These are phyloP conservation scores for Fusarium dimerum DNA, from an alignment of 2,329 filamentous ascomycete species.

Conservation along the genomic window DNA sequence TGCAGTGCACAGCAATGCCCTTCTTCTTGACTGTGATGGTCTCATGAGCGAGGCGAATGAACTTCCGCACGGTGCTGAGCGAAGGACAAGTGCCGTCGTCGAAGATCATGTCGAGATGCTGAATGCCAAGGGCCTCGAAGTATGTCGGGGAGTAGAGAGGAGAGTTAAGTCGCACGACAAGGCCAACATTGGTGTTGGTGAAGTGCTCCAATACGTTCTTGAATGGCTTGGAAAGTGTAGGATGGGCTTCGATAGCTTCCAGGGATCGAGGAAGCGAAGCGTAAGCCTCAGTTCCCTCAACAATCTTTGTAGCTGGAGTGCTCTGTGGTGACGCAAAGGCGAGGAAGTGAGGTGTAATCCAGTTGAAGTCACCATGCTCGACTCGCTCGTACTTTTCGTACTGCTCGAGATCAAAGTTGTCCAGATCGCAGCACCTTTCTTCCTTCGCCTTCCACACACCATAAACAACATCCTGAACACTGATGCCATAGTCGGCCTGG, in stretches of 20 bases:
- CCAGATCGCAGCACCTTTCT: constrained; percentile 84
- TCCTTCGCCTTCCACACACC: constrained; percentile 99
- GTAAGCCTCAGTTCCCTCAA: constrained; percentile 72
- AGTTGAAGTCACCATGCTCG: constrained; percentile 99
- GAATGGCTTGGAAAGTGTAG: constrained; percentile 79
- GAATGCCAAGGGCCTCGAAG: constrained; percentile 92
- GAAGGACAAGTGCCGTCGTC: constrained; percentile 96
- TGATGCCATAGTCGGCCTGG: constrained; percentile 94
- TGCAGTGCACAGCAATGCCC: constrained; percentile 97
- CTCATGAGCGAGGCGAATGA: constrained; percentile 91
- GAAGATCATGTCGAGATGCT: constrained; percentile 99
- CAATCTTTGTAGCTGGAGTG: constrained; percentile 71
- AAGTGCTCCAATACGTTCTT: constrained; percentile 96
- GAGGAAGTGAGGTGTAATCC: constrained; percentile 92
- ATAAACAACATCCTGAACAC: constrained; percentile 96
- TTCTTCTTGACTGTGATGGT: constrained; percentile 90
- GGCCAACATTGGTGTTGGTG: constrained; percentile 79
- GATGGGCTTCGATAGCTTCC: constrained; percentile 69
- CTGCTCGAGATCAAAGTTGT: constrained; percentile 94
- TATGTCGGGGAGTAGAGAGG: constrained; percentile 96
- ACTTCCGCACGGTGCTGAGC: constrained; percentile 85
- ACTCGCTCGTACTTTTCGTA: constrained; percentile 96
- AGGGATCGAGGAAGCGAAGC: constrained; percentile 73
- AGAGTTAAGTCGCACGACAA: constrained; percentile 94
- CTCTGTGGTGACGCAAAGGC: constrained; percentile 96